Evolutionary conservation across 352 stramenopile genomes (phyloP).

Genomic region (Globisporangium iwayamae): DNA sequence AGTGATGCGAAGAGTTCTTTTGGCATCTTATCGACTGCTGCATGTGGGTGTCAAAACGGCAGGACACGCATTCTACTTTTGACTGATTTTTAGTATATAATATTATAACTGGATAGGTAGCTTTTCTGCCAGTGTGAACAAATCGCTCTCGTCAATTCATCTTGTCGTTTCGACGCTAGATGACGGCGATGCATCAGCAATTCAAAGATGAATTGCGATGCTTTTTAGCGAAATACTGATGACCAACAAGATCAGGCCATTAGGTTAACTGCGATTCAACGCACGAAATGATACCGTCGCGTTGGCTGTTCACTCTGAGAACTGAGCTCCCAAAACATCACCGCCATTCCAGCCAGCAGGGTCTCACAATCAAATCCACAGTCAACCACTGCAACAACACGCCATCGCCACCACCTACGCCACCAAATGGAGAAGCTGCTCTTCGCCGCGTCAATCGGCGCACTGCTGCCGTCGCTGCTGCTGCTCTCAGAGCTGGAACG

Average conservation of each 20-base stretch:
- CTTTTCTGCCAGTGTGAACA: not conserved
- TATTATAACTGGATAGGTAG: not conserved
- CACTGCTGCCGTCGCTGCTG: slow-evolving; percentile 35
- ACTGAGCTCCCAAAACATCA: too few relatives aligned
- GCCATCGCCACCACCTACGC: not conserved
- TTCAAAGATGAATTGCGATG: too few relatives aligned
- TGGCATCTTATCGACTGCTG: not conserved
- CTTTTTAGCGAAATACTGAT: too few relatives aligned
- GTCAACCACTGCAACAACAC: not conserved
- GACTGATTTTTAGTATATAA: not conserved
- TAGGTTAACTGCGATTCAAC: too few relatives aligned
- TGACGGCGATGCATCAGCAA: not conserved
- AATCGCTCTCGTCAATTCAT: not conserved
- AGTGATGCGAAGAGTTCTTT: slow-evolving; percentile 4
- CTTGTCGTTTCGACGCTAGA: not conserved
- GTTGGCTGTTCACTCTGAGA: not conserved
- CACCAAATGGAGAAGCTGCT: slow-evolving; percentile 8
- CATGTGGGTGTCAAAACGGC: not conserved
- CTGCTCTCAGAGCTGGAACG: slow-evolving; percentile 28
- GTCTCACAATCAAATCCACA: not conserved
- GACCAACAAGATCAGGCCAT: too few relatives aligned
- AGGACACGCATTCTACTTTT: not conserved
- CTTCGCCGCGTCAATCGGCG: slow-evolving; percentile 28
- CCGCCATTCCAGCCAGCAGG: slow-evolving; percentile 1
- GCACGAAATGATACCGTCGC: not conserved